These are phyloP conservation scores for Silene noctiflora DNA, from an alignment of 179 eudicot species.

Conservation along the genomic window DNA sequence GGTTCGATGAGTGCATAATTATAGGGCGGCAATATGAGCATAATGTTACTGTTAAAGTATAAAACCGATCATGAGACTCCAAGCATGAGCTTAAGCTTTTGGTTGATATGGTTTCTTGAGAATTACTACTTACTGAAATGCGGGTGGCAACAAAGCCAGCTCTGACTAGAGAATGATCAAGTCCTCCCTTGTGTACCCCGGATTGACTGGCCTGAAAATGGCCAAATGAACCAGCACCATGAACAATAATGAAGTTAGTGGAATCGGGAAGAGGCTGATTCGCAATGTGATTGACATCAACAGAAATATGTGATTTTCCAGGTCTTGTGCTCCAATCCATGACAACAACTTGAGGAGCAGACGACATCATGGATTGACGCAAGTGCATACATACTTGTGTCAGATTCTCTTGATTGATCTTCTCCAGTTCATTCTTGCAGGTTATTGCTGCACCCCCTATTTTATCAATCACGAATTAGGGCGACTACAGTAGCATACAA, in stretches of 20 bases:
- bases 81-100: no score
- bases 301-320: constrained; percentile 41
- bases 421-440: constrained; percentile 83
- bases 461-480: neutral
- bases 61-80: no score
- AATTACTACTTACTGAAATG: constrained; percentile 93
- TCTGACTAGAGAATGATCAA: constrained; percentile 69
- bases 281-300: constrained; percentile 36
- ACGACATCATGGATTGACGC: constrained; percentile 54
- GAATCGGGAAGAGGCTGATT: constrained; percentile 35
- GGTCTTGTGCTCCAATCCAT: constrained; percentile 96
- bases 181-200: constrained; percentile 88
- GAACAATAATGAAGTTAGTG: constrained; percentile 69
- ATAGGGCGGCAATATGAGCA: neutral
- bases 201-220: constrained; percentile 99
- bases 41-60: neutral
- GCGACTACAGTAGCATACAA: no score
- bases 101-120: no score
- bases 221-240: constrained; percentile 99
- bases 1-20: constrained; percentile 6
- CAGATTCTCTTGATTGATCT: constrained; percentile 64
- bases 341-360: constrained; percentile 41
- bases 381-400: constrained; percentile 55
- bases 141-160: constrained; percentile 99
- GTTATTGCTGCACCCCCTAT: constrained; percentile 94